Evolutionary conservation across 352 stramenopile species (phyloP).

Genomic region (Pythium pyrilobum): DNA sequence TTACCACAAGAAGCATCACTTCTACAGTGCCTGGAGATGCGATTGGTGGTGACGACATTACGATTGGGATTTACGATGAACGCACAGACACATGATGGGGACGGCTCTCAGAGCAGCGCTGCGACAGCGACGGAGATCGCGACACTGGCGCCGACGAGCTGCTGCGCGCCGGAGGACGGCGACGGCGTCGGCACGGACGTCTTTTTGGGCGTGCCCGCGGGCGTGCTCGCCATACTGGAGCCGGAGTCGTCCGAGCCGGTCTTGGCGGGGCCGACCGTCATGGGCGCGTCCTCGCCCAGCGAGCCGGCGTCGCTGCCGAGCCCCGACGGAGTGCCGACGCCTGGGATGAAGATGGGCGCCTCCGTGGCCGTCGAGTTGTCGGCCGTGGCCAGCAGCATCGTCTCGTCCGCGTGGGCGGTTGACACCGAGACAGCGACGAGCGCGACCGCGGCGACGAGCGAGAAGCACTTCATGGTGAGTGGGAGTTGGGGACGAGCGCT

Average conservation of each 20-base stretch:
- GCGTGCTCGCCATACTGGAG: not conserved
- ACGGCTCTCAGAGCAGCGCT: not conserved
- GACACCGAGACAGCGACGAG: conserved; percentile 4
- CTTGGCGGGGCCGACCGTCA: not conserved
- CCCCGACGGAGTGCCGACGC: conserved; percentile 9
- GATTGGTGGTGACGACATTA: not conserved
- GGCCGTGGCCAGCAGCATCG: not conserved
- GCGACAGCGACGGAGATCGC: conserved; percentile 1
- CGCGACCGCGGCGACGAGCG: not conserved
- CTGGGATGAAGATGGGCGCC: conserved; percentile 13
- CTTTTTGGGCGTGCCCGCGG: not conserved
- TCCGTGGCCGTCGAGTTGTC: not conserved
- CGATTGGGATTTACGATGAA: not conserved
- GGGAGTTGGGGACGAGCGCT: not conserved
- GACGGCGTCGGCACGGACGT: not conserved
- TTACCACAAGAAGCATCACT: too few relatives aligned
- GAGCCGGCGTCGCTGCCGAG: conserved; percentile 8
- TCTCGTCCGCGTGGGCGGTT: not conserved
- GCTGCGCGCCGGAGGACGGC: not conserved
- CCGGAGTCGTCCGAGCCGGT: not conserved
- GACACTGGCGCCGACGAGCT: not conserved
- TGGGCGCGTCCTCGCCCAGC: not conserved
- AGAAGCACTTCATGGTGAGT: conserved; percentile 17
- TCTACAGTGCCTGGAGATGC: too few relatives aligned
- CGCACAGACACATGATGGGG: conserved; percentile 1